A percentile compares a stretch with the other conserved stretches of the same genome.
Conservation (phyloP, 2,329 filamentous ascomycete species). For the Sclerotinia minor region DNA sequence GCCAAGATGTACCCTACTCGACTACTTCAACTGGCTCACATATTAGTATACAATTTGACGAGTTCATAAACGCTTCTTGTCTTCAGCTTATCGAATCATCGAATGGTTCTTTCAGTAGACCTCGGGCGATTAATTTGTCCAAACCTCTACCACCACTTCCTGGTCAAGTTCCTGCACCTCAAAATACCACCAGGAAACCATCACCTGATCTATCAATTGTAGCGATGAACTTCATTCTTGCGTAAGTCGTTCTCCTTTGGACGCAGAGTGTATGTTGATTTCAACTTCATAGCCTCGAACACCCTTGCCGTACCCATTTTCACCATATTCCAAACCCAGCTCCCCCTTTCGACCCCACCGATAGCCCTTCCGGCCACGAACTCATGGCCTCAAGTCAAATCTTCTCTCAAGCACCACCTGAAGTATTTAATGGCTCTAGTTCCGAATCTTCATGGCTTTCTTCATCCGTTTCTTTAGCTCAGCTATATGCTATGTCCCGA, state of each 20-base stretch:
- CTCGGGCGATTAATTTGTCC: neutral
- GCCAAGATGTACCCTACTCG: neutral
- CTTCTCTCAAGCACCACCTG: constrained; percentile 31
- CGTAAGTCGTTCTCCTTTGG: constrained; percentile 29
- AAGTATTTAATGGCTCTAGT: constrained; percentile 16
- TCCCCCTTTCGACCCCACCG: constrained; percentile 26
- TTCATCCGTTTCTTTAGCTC: constrained; percentile 24
- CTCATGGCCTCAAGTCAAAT: constrained; percentile 37
- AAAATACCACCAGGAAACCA: neutral
- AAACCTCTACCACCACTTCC: constrained; percentile 17
- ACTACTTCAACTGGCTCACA: neutral
- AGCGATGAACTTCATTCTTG: constrained; percentile 40
- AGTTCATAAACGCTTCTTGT: constrained; percentile 8
- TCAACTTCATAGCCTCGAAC: constrained; percentile 14
- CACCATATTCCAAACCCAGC: neutral
- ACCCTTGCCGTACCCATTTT: constrained; percentile 22
- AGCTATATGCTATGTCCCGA: constrained; percentile 31
- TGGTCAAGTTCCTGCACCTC: neutral
- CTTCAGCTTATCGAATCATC: neutral
- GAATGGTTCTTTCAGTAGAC: too few species aligned
- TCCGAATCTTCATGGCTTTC: constrained; percentile 24
- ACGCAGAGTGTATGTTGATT: neutral
- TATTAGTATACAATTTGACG: constrained; percentile 1
- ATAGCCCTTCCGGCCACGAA: constrained; percentile 32
- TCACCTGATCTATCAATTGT: constrained; percentile 28